phyloP scores from a whole-genome alignment of 805 yeast genomes.

The Lipomyces spencermartinsiae region DNA sequence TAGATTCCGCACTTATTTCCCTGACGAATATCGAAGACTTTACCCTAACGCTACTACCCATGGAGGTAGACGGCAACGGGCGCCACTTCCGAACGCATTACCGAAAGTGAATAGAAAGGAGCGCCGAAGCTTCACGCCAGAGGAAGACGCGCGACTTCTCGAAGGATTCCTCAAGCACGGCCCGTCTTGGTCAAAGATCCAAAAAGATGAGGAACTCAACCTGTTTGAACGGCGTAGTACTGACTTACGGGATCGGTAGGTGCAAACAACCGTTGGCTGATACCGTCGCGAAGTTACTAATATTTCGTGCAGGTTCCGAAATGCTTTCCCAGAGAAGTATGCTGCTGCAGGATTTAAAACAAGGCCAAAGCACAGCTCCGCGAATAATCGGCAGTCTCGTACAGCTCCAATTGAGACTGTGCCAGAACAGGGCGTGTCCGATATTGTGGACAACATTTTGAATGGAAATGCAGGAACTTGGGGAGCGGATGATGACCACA shows the following conservation, averaged over 20 bases:
- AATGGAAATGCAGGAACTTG: conserved; percentile 21
- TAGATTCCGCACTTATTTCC: conserved; percentile 53
- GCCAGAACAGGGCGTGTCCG: conserved; percentile 15
- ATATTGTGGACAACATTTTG: conserved; percentile 26
- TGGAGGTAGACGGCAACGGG: conserved; percentile 42
- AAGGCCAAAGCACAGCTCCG: conserved; percentile 27
- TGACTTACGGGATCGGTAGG: conserved; percentile 50
- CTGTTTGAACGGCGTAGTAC: conserved; percentile 52
- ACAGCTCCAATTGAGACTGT: conserved; percentile 26
- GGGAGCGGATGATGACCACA: conserved; percentile 31
- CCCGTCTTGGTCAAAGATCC: conserved; percentile 55
- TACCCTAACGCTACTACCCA: conserved; percentile 56
- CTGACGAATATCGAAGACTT: conserved; percentile 53
- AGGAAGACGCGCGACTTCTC: conserved; percentile 51
- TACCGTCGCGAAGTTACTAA: not conserved
- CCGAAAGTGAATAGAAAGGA: conserved; percentile 54
- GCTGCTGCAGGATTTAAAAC: conserved; percentile 53
- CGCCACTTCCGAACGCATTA: conserved; percentile 41
- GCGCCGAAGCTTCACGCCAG: conserved; percentile 51
- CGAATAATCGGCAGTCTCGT: conserved; percentile 30
- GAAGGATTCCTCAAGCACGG: conserved; percentile 53
- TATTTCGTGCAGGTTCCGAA: conserved; percentile 45
- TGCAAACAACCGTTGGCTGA: not conserved
- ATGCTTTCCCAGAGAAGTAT: conserved; percentile 54
- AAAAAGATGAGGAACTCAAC: conserved; percentile 49